Conservation (phyloP, 306 rosid species). For the Carpinus fangiana region DNA sequence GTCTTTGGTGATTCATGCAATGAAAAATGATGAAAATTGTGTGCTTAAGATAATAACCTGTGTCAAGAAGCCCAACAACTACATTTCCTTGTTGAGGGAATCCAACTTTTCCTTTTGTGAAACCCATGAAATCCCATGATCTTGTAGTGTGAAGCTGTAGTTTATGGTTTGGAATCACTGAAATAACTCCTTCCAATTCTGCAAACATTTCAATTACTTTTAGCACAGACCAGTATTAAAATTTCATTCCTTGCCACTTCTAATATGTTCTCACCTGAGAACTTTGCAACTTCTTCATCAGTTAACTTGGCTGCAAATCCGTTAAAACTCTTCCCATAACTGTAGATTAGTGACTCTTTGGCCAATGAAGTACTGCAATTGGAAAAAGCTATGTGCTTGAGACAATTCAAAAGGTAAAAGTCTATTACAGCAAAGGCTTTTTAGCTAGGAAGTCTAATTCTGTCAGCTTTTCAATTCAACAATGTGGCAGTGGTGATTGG, state of each 20-base stretch:
- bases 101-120: constrained; percentile 11
- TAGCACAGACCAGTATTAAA: not conserved
- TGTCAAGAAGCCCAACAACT: constrained; percentile 37
- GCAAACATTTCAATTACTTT: not conserved
- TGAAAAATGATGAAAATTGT: not conserved
- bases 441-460: no score
- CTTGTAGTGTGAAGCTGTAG: constrained; percentile 42
- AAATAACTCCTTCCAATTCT: constrained; percentile 35
- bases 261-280: constrained; percentile 19
- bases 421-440: no score
- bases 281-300: constrained; percentile 33
- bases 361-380: constrained; percentile 26
- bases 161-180: constrained; percentile 37
- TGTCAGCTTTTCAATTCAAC: no score
- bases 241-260: not conserved
- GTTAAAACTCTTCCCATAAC: constrained; percentile 40
- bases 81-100: constrained; percentile 13
- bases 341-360: constrained; percentile 36
- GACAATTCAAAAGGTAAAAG: not conserved
- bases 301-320: constrained; percentile 41
- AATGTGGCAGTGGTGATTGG: no score
- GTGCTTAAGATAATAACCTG: not conserved
- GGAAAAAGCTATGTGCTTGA: not conserved
- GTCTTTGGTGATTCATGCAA: no score
- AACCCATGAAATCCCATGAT: constrained; percentile 43